Base-by-base conservation (phyloP, 78 protist species). In the Capsaspora owczarzaki region DNA sequence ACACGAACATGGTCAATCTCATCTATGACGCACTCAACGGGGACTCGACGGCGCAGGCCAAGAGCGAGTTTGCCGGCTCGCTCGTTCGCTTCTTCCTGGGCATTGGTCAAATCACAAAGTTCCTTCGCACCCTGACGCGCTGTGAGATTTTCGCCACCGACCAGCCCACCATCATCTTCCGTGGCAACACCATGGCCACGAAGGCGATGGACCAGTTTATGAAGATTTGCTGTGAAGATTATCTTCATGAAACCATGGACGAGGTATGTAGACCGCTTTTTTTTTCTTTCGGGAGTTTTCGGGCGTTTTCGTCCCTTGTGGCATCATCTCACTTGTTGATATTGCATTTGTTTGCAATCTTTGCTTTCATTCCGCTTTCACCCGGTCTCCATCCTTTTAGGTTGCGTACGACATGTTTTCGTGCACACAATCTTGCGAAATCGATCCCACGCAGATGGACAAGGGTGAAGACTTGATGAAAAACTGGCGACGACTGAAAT, bases 121-220 rank as follows among this genome's bases (percentile, higher is more conserved):
- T 53, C 5, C 61, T 53, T 6, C 61, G 20, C n/a, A 22, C 12
- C 31, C 61, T 53, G 61, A 53, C 12, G 31, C 31, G 5, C 31
- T 8, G 31, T 27, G 61, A 53, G 20, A 53, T 53, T 53, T 6
- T 22, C 12, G 61, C 61, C 12, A 53, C 68, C 4, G 68, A 60
- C 25, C 10, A 25, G 25, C 8, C 68, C 0, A 29, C 31, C 27
- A 75, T 87, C 56, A 81, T 87, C 23, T 87, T 87, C 78, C 72
- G 91, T 27, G 87, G 86, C 10, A 87, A 87, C 74, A 70, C 87
- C 33, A 25, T 87, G 0, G 91, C 91, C 29, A 83, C 91, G 74
- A 87, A 87, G 51, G 40, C 80, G 37, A 66, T 83, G 23, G 91
- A 87, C 61, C 78, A 72, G 37, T 83, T 71, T 40, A 82, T 87